Evolutionary conservation across 148 eudicot genomes (phyloP), one percentile per base, ranked within the genome.

Genomic region (Persicaria maculosa): DNA sequence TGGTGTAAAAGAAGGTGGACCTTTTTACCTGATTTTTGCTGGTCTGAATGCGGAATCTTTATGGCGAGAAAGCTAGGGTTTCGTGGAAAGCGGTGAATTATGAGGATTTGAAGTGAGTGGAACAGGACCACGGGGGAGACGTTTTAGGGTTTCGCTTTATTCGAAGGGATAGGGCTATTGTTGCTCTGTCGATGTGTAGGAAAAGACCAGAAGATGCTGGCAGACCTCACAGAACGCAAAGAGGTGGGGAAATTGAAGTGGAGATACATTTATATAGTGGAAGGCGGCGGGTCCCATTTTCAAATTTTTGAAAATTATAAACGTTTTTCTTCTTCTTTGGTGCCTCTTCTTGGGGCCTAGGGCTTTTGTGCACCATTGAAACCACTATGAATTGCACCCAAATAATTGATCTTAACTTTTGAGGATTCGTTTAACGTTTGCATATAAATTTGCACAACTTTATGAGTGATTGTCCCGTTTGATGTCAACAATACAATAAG

Each of bases 201-300:
- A 52, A 52, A 52, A 52, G 55, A n/a, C 12, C 52, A 48, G 52
- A 48, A 48, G 19, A 20, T 20, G 17, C 62, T n/a, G 17, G 62
- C 62, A 57, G 58, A 4, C 58, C 58, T 54, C 58, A 6, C 17
- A n/a, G 62, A 19, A 57, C 25, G 62, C 62, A 20, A 57, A 57
- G 62, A 57, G 62, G 62, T 57, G 62, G 62, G 62, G 62, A 57
- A 57, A 57, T 57, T 57, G 62, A 57, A 57, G 62, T 57, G 62
- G 62, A 57, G 10, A 57, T 36, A 57, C 0, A 31, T 31, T 57
- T 57, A 57, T 57, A 57, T 57, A 10, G 22, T 57, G 62, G 25
- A 57, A 57, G 62, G 3, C 52, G 62, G 62, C 10, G 62, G 62
- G 62, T 25, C 62, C 62, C 62, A 8, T 57, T 78, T 78, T 67